phyloP scores from a whole-genome alignment of 2,329 filamentous ascomycete species.

The Tolypocladium paradoxum region DNA sequence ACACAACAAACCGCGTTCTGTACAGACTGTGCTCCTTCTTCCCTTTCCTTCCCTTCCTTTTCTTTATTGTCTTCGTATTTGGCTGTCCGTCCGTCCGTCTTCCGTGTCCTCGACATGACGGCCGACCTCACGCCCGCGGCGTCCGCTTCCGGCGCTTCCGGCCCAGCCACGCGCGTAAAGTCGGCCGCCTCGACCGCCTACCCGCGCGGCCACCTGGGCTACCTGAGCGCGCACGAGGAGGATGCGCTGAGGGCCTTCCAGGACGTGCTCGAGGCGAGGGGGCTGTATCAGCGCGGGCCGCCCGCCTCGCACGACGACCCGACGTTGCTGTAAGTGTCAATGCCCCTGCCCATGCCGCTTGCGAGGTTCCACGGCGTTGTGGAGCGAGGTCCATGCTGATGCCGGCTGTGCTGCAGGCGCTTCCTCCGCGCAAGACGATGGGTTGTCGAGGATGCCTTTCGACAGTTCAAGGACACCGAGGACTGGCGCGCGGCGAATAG shows the following conservation, averaged over 20 bases:
- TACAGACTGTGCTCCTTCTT: not conserved
- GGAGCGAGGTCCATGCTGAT: not conserved
- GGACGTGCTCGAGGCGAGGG: constrained; percentile 50
- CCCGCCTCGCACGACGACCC: constrained; percentile 61
- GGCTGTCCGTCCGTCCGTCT: not conserved
- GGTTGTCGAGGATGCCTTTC: constrained; percentile 63
- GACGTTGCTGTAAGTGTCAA: constrained; percentile 49
- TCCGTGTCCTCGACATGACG: constrained; percentile 10
- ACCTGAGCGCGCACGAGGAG: constrained; percentile 60
- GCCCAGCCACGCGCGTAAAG: constrained; percentile 15
- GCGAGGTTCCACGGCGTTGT: not conserved
- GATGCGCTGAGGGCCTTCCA: constrained; percentile 64
- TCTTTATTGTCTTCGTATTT: no score
- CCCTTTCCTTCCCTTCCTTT: not conserved
- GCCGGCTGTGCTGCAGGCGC: constrained; percentile 42
- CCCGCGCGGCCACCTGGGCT: constrained; percentile 69
- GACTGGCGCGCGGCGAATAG: constrained; percentile 75
- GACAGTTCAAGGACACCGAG: constrained; percentile 81
- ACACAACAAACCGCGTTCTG: not conserved
- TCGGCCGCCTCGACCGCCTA: constrained; percentile 36
- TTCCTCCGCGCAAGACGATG: constrained; percentile 81
- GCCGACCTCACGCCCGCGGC: constrained; percentile 7
- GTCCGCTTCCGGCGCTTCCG: constrained; percentile 9
- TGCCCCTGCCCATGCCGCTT: no score
- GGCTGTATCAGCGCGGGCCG: constrained; percentile 47